phyloP scores from a whole-genome alignment of 352 stramenopile species.

The Pythium dissotocum region DNA sequence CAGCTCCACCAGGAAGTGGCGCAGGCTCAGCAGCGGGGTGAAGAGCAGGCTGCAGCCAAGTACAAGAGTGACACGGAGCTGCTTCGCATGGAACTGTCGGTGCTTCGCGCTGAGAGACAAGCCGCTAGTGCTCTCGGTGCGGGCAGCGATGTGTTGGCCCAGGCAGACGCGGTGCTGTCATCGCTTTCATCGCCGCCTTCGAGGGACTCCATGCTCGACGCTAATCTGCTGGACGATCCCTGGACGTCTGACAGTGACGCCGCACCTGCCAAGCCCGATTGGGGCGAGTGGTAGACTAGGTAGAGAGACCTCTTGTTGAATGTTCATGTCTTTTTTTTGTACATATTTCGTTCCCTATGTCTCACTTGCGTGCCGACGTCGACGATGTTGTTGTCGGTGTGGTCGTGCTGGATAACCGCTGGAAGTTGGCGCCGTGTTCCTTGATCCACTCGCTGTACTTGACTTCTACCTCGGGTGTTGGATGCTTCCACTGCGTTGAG shows the following conservation, averaged over 20 bases:
- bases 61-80: constrained; percentile 43
- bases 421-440: constrained; percentile 58
- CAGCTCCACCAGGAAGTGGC: constrained; percentile 33
- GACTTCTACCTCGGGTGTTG: constrained; percentile 63
- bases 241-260: constrained; percentile 39
- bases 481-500: constrained; percentile 88
- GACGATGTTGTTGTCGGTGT: not conserved
- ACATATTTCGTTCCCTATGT: not conserved
- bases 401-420: constrained; percentile 13
- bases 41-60: constrained; percentile 37
- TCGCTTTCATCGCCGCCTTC: constrained; percentile 22
- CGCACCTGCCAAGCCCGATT: constrained; percentile 40
- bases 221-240: constrained; percentile 16
- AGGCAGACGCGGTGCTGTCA: constrained; percentile 30
- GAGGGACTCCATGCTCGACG: not conserved
- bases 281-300: constrained; percentile 60
- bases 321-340: constrained; percentile 4
- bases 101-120: constrained; percentile 34
- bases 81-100: constrained; percentile 45
- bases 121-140: not conserved
- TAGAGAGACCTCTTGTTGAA: not conserved
- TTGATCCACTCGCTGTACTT: constrained; percentile 82
- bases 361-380: constrained; percentile 5
- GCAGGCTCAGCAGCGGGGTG: constrained; percentile 36
- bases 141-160: constrained; percentile 24